These are phyloP conservation scores for Fonsecaea monophora DNA, from an alignment of 2,329 filamentous ascomycete genomes.

Conservation along the genomic window DNA sequence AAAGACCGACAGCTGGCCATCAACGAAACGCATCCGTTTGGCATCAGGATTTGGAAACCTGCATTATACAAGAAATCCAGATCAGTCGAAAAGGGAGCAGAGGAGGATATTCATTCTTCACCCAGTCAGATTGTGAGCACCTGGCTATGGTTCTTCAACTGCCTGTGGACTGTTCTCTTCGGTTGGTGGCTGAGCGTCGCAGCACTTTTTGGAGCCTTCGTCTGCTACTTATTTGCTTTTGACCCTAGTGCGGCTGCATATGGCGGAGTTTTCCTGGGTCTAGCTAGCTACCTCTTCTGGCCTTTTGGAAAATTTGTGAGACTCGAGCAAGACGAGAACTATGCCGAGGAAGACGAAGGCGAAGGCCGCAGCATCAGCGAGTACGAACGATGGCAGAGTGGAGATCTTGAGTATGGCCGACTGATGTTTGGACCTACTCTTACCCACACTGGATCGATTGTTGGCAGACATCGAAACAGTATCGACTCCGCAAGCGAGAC, in stretches of 20 bases:
- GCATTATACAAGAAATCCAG: slow-evolving; percentile 97
- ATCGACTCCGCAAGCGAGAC: slow-evolving; percentile 88
- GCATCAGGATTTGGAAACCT: slow-evolving; percentile 98
- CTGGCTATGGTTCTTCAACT: slow-evolving; percentile 86
- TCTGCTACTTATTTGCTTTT: slow-evolving; percentile 81
- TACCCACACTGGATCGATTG: slow-evolving; percentile 70
- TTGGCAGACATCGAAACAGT: slow-evolving; percentile 85
- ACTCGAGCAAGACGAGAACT: slow-evolving; percentile 90
- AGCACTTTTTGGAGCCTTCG: slow-evolving; percentile 73
- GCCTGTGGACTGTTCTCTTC: slow-evolving; percentile 88
- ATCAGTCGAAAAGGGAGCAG: slow-evolving; percentile 93
- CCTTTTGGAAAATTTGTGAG: slow-evolving; percentile 97
- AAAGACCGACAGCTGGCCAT: slow-evolving; percentile 97
- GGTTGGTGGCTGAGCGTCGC: slow-evolving; percentile 94
- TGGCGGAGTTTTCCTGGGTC: slow-evolving; percentile 80
- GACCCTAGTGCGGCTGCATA: slow-evolving; percentile 83
- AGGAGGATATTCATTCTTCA: slow-evolving; percentile 94
- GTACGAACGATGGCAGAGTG: slow-evolving; percentile 98
- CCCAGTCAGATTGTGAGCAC: slow-evolving; percentile 84
- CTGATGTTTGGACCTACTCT: slow-evolving; percentile 89
- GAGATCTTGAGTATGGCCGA: slow-evolving; percentile 91
- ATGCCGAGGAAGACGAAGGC: slow-evolving; percentile 90
- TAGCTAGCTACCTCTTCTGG: slow-evolving; percentile 88
- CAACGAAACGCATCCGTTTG: slow-evolving; percentile 98
- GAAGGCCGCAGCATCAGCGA: slow-evolving; percentile 97